Percentiles rank a stretch among this genome's conserved stretches.
Evolutionary conservation across 352 stramenopile species (phyloP).

Genomic region (Peronospora destructor): DNA sequence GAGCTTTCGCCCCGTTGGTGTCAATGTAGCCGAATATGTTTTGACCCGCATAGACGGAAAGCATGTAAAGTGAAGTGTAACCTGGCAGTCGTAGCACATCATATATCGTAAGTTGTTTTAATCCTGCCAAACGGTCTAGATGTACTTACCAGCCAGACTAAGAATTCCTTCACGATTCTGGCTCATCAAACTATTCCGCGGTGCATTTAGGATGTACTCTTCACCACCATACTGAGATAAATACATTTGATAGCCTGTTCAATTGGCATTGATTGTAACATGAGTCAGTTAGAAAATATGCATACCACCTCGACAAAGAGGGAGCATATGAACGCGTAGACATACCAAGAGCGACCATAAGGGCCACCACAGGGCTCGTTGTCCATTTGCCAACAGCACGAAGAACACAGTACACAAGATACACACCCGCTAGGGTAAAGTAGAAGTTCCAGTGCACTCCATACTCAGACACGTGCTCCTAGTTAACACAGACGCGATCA

Average conservation of each 20-base stretch:
- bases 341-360: conserved; percentile 39
- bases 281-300: background rate
- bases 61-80: conserved; percentile 88
- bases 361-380: conserved; percentile 35
- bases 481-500: conserved; percentile 11
- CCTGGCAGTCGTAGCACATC: conserved; percentile 34
- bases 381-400: conserved; percentile 41
- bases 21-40: conserved; percentile 67
- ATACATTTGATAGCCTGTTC: conserved; percentile 75
- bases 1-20: conserved; percentile 41
- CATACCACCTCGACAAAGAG: background rate
- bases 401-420: conserved; percentile 61
- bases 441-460: conserved; percentile 99
- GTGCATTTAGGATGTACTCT: conserved; percentile 69
- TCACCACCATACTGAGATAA: conserved; percentile 63
- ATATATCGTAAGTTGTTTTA: background rate
- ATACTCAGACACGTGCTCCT: conserved; percentile 97
- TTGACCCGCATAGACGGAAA: conserved; percentile 54
- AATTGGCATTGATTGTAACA: conserved; percentile 7
- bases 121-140: background rate
- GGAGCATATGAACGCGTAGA: background rate
- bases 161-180: conserved; percentile 95
- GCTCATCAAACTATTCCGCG: conserved; percentile 71
- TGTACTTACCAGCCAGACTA: conserved; percentile 61
- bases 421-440: conserved; percentile 90